Base-by-base conservation (phyloP, 192 early-diverging fungal species). In the Coemansia sp. region DNA sequence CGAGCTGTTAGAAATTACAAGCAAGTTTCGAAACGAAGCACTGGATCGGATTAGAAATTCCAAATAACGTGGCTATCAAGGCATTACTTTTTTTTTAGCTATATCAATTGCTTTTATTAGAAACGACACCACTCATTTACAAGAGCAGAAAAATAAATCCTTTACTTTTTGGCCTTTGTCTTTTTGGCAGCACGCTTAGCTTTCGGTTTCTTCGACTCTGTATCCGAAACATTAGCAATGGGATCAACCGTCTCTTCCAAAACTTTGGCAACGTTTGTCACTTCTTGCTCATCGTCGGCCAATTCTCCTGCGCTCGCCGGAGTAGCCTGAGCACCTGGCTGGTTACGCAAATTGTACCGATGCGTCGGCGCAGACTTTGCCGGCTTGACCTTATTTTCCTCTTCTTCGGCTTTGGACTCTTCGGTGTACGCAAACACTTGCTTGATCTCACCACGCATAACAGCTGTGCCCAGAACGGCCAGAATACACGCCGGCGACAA, bases 401-500 rank as follows among this genome's bases (percentile, higher is more conserved):
- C 40, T 4, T 42, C 40, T 4, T 42, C 40, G 38, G 38, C 0
- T 47, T 81, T 68, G 44, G 23, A n/a, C 58, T 87, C 83, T 46
- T 92, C 89, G n/a, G 81, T 74, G 55, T 88, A 93, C 4, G 64
- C 77, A 59, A 93, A 87, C 15, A 91, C 69, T 9, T 82, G 82
- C 36, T 74, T 82, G 34, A 93, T 40, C 77, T 93, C 88, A 60
- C 90, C 89, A 40, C 90, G 88, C 19, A 69, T 63, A 23, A 77
- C 53, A 7, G 85, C 91, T 11, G 84, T 87, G 4, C 87, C 22
- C 21, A 97, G 64, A 3, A 89, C 87, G 5, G 94, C 93, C 5
- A 97, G 57, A 55, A 93, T 97, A 66, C 96, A 98, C 2, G 96
- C 96, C 0, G 96, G 96, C 2, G 95, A 97, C 46, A 98, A 87